phyloP scores from a whole-genome alignment of 169 alveolate species.

The Cryptosporidium sp. region DNA sequence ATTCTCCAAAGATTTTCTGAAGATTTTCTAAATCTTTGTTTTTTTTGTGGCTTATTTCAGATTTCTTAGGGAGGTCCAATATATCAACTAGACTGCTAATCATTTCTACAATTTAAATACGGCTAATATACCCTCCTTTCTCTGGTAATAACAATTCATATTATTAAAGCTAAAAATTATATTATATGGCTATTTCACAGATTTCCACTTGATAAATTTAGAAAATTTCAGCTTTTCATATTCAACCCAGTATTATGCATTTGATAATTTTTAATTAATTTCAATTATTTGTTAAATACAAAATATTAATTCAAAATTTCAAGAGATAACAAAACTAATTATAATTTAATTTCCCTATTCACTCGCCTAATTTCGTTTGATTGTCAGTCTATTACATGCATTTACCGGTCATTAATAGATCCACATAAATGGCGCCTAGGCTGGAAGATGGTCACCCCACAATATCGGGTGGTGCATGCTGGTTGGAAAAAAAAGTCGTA shows the following conservation, averaged over 20 bases:
- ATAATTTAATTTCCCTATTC: neutral
- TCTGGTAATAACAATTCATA: neutral
- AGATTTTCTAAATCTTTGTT: neutral
- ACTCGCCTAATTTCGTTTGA: neutral
- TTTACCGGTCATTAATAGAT: conserved; percentile 53
- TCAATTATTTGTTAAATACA: neutral
- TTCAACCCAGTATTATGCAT: neutral
- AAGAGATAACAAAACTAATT: neutral
- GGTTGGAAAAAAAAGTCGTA: neutral
- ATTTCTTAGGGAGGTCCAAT: conserved; percentile 34
- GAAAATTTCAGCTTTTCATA: neutral
- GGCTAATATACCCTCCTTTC: neutral
- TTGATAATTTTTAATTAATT: neutral
- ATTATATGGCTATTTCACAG: neutral
- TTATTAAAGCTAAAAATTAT: neutral
- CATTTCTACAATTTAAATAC: neutral
- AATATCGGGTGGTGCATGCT: conserved; percentile 6
- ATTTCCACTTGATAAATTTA: neutral
- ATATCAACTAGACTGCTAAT: conserved; percentile 16
- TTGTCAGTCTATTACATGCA: conserved; percentile 8
- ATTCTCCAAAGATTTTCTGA: neutral
- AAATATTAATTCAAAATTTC: too few relatives aligned
- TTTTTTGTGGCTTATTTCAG: conserved; percentile 5
- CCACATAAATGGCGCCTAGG: conserved; percentile 69
- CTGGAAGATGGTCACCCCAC: neutral